Evolutionary conservation across 78 protist species (phyloP).

Genomic region (Guillardia theta): DNA sequence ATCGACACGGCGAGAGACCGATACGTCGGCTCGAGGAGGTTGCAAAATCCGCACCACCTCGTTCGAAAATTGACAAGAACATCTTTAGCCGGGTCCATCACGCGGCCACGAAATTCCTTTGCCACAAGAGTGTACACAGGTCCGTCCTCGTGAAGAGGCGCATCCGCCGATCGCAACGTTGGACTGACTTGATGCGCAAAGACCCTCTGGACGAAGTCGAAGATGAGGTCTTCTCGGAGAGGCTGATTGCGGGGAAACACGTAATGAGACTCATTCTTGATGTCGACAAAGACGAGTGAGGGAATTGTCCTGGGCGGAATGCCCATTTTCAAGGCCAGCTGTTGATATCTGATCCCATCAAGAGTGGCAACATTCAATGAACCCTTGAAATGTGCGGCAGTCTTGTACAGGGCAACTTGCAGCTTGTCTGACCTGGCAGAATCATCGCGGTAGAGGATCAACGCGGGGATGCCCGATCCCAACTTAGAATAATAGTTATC

Average conservation of each 20-base stretch:
- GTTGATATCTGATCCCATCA: not conserved
- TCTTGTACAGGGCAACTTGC: not conserved
- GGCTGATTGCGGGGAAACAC: not conserved
- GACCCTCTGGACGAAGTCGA: no score
- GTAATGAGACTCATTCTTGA: not conserved
- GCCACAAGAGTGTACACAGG: not conserved
- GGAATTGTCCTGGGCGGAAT: not conserved
- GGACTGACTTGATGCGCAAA: no score
- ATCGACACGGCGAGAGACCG: not conserved
- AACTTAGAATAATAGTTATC: not conserved
- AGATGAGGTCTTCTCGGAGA: not conserved
- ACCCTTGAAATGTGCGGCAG: not conserved
- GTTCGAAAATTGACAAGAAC: not conserved
- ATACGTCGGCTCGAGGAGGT: not conserved
- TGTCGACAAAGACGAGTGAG: not conserved
- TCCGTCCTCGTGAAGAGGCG: not conserved
- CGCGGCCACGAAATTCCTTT: not conserved
- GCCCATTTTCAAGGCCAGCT: not conserved
- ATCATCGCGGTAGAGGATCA: no score
- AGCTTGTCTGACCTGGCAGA: not conserved
- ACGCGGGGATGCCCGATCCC: not conserved
- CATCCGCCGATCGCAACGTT: no score
- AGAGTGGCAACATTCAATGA: not conserved
- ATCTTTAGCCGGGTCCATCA: not conserved
- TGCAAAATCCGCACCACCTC: conserved; percentile 16